Base-by-base conservation (phyloP, 805 yeast genomes). In the Hanseniaspora guilliermondii region DNA sequence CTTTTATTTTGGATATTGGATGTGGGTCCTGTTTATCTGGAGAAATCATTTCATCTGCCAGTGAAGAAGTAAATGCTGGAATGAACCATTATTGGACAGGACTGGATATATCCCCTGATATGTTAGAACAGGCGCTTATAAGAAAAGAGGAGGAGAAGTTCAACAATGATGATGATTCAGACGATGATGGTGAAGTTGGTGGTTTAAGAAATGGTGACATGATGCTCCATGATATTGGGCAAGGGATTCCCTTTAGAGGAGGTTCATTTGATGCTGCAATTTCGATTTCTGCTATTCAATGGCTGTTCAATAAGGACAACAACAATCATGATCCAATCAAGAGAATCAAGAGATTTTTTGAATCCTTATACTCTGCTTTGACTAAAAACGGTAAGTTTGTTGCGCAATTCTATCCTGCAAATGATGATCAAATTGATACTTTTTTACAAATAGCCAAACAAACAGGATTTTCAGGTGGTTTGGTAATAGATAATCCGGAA, bases 21-120 rank as follows among this genome's bases (percentile, higher is more conserved):
- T 93, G 97, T 73, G 98, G 98, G 2, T 88, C 97, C 0, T 97
- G 98, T 0, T 76, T 93, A 17, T 82, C 93, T 37, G 98, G 98
- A 6, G 97, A 93, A 65, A 91, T 93, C 36, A 71, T 93, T 42
- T 49, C 53, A 7, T 49, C 53, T 33, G 53, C 53, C 14, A 79
- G 91, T 0, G 95, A 93, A 63, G 97, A 93, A 66, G 53, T 49
- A 3, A 49, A 49, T 35, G 41, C 40, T 21, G 47, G 47, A n/a
- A 49, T 49, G 53, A 59, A 58, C 19, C 95, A 87, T 64, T 73
- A 81, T 55, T 93, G 98, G 97, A 71, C 87, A 41, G 98, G 98
- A 6, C 80, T 93, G 87, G 98, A 93, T 69, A 93, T 93, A 49
- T 80, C 97, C 0, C 91, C 97, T 1, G 82, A 91, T 47, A 93